Conservation (phyloP, 106 monocot species). For the Dioscorea zingiberensis region DNA sequence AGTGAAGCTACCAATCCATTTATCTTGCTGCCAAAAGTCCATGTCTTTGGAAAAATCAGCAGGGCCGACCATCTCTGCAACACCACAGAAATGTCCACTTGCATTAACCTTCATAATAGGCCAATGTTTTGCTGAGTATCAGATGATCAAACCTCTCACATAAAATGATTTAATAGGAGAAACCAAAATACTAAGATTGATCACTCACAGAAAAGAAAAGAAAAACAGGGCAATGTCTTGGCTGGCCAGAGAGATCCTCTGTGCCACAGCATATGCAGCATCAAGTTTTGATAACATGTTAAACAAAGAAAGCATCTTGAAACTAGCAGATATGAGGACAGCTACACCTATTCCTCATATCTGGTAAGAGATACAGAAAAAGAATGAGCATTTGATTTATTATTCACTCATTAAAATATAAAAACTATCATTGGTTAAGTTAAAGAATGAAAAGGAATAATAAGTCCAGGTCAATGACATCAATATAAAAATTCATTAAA, state of each 20-base stretch:
- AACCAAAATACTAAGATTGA: not conserved
- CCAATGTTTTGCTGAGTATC: not conserved
- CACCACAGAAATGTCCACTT: constrained; percentile 90
- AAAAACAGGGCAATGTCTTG: constrained; percentile 54
- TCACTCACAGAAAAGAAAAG: constrained; percentile 89
- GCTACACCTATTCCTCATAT: no score
- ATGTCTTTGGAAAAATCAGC: constrained; percentile 81
- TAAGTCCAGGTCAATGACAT: no score
- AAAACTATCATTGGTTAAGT: no score
- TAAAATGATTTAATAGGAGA: no score
- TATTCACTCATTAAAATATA: no score
- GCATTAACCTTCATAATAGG: constrained; percentile 68
- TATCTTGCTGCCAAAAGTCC: constrained; percentile 97
- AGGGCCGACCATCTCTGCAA: constrained; percentile 74
- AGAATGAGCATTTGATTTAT: no score
- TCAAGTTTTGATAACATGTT: no score
- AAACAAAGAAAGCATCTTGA: no score
- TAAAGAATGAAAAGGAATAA: no score
- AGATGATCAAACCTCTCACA: not conserved
- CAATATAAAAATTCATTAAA: no score
- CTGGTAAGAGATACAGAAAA: no score
- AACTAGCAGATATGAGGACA: no score
- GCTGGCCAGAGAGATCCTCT: constrained; percentile 33
- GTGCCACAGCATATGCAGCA: constrained; percentile 62
- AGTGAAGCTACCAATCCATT: constrained; percentile 87